Base-by-base conservation (phyloP, 805 yeast species). In the Torulaspora franciscae region DNA sequence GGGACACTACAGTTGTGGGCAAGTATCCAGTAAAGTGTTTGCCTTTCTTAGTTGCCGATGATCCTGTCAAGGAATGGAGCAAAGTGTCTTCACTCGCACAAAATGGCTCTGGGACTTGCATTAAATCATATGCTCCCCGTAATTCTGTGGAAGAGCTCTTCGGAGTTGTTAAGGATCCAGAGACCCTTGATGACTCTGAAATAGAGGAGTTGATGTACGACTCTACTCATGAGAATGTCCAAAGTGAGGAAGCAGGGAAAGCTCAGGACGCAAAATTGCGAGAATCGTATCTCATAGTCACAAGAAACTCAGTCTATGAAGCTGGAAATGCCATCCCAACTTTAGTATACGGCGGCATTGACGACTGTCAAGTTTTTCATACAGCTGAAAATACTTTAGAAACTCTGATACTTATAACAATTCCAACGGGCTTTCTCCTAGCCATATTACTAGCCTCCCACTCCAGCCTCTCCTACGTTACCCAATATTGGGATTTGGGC, bases 111-210 rank as follows among this genome's bases (percentile, higher is more conserved):
- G 37, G 27, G 17, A 27, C 37, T 6, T 7, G 35, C 8, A 23
- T 32, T 15, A 36, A 30, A 24, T 33, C 48, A 14, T 44, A 44
- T 36, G 51, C 44, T 25, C 42, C 46, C 4, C 33, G 30, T 13
- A 38, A 26, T 14, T 22, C 32, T 15, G n/a, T 43, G 6, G 49
- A 40, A n/a, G 43, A 36, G 6, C 15, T 40, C 2, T 46, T 47
- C 40, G 54, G 45, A 14, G 17, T 42, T 26, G 43, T 32, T 9
- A 50, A 49, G 29, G 61, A 60, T 27, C 58, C 62, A 7, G 62
- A 58, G 30, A 56, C 62, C 1, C 45, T 61, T 17, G 58, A 58
- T 35, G 65, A 61, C 46, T 57, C 64, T 2, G 62, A 57, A 42
- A 47, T 59, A 11, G 64, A 57, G 32, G 47, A 48, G 28, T 37